These are phyloP conservation scores for Phytophthora vignae DNA, from an alignment of 352 stramenopile genomes.

Conservation along the genomic window DNA sequence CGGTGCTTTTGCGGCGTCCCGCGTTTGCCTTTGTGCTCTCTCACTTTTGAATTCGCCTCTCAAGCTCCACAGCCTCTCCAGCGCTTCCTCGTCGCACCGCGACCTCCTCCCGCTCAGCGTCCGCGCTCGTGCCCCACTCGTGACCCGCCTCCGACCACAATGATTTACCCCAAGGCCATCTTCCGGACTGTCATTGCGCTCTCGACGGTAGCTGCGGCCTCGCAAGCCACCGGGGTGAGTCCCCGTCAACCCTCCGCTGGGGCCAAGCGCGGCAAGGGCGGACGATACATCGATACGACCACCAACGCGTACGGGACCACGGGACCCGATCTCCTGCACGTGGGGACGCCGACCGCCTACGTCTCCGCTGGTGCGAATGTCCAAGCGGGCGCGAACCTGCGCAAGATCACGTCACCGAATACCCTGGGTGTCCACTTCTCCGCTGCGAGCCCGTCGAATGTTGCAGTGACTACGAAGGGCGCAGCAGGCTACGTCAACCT, in stretches of 20 bases:
- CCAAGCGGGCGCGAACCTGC: slow-evolving; percentile 34
- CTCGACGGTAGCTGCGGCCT: slow-evolving; percentile 49
- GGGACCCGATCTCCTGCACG: slow-evolving; percentile 13
- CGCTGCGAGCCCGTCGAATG: slow-evolving; percentile 43
- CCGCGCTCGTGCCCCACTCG: slow-evolving; percentile 29
- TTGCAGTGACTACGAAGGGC: not conserved
- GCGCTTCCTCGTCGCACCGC: slow-evolving; percentile 24
- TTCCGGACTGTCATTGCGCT: slow-evolving; percentile 68
- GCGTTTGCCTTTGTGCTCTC: slow-evolving; percentile 2
- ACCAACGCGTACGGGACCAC: slow-evolving; percentile 37
- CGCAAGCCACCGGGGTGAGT: slow-evolving; percentile 43
- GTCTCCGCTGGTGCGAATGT: slow-evolving; percentile 39
- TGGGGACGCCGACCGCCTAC: slow-evolving; percentile 55
- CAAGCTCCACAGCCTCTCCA: slow-evolving; percentile 32
- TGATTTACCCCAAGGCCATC: slow-evolving; percentile 71
- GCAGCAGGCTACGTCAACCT: slow-evolving; percentile 10
- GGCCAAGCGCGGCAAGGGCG: slow-evolving; percentile 32
- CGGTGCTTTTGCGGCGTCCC: slow-evolving; percentile 10
- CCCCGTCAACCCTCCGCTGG: slow-evolving; percentile 24
- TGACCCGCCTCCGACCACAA: slow-evolving; percentile 35
- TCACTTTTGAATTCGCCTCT: slow-evolving; percentile 39
- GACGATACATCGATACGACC: slow-evolving; percentile 39
- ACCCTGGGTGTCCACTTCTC: slow-evolving; percentile 47
- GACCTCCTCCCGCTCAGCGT: slow-evolving; percentile 25
- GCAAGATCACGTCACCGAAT: slow-evolving; percentile 49